phyloP scores from a whole-genome alignment of 2,329 filamentous ascomycete genomes.

The Metarhizium humberi region DNA sequence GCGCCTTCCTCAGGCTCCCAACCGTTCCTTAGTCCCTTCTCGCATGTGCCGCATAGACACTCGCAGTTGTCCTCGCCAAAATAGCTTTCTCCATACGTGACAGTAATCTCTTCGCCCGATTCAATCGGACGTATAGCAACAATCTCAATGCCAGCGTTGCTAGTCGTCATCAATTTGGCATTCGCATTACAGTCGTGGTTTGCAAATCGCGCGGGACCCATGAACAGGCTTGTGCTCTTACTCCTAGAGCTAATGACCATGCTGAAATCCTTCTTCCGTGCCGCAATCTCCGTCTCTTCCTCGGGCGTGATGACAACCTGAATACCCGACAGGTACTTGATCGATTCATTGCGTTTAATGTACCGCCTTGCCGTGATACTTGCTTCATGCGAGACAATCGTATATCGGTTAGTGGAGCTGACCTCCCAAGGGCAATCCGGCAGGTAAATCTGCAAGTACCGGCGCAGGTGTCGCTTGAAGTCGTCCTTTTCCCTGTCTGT shows the following conservation, averaged over 20 bases:
- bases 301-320: conserved; percentile 88
- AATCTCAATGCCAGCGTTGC: conserved; percentile 82
- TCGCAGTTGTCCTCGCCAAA: conserved; percentile 94
- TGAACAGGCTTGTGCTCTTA: conserved; percentile 83
- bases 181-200: conserved; percentile 97
- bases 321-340: conserved; percentile 87
- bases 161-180: conserved; percentile 74
- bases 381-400: conserved; percentile 82
- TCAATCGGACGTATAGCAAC: conserved; percentile 75
- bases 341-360: conserved; percentile 72
- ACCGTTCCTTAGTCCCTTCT: conserved; percentile 65
- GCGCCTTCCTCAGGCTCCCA: conserved; percentile 56
- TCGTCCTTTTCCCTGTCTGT: conserved; percentile 76
- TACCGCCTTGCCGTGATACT: conserved; percentile 71
- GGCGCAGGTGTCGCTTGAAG: conserved; percentile 75
- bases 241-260: conserved; percentile 90
- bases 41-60: conserved; percentile 84
- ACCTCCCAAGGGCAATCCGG: conserved; percentile 95
- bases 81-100: conserved; percentile 91
- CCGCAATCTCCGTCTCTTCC: conserved; percentile 74
- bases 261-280: conserved; percentile 87
- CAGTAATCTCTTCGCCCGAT: conserved; percentile 88
- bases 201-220: conserved; percentile 90
- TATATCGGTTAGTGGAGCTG: conserved; percentile 84
- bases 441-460: conserved; percentile 87